phyloP scores from a whole-genome alignment of 352 stramenopile genomes.

The Globisporangium paddicum region DNA sequence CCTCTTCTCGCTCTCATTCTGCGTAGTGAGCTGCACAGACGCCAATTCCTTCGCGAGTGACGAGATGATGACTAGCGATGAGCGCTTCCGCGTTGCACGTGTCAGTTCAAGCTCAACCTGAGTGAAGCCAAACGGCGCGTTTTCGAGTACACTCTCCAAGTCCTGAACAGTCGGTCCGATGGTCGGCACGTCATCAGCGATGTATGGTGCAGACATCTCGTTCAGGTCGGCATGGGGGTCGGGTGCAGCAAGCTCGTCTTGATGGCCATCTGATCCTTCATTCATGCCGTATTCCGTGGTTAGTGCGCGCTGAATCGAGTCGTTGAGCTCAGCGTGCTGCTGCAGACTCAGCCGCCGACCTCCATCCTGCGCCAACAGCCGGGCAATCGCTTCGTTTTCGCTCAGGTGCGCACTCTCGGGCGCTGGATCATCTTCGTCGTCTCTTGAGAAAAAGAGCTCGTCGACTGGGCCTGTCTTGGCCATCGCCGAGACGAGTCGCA shows the following conservation, averaged over 20 bases:
- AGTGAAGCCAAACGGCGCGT: conserved; percentile 11
- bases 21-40: conserved; percentile 1
- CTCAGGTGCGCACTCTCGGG: background rate
- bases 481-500: background rate
- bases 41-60: conserved; percentile 4
- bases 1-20: background rate
- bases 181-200: conserved; percentile 6
- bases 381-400: background rate
- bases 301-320: background rate
- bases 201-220: conserved; percentile 2
- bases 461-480: background rate
- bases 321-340: background rate
- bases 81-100: conserved; percentile 6
- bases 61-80: background rate
- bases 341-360: background rate
- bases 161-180: conserved; percentile 3
- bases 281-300: background rate
- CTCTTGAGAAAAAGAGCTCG: background rate
- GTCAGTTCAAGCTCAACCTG: conserved; percentile 9
- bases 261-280: background rate
- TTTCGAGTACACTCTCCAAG: conserved; percentile 3
- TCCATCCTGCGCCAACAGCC: background rate
- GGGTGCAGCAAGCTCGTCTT: background rate
- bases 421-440: background rate
- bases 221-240: background rate